Evolutionary conservation across 2,329 filamentous ascomycete species (phyloP).

Genomic region (Ophiostoma sp.): DNA sequence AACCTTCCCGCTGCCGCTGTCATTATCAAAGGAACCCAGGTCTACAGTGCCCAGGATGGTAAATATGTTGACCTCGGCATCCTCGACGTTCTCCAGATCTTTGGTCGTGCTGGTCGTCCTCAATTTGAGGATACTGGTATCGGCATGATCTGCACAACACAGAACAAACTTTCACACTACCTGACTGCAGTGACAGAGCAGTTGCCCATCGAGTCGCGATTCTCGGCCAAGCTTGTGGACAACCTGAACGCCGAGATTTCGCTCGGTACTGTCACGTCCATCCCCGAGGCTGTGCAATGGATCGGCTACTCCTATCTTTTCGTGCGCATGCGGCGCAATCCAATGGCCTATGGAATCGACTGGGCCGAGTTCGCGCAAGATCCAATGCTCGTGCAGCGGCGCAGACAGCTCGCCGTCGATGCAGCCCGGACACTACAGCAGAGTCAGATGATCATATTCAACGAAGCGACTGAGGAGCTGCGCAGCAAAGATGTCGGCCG

Average conservation of each 20-base stretch:
- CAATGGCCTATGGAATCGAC: conserved; percentile 88
- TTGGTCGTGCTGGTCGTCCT: conserved; percentile 93
- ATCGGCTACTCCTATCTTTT: conserved; percentile 97
- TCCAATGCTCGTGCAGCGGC: conserved; percentile 76
- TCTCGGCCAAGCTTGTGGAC: conserved; percentile 88
- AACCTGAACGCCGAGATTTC: conserved; percentile 95
- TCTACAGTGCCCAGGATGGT: conserved; percentile 93
- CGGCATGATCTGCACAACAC: conserved; percentile 94
- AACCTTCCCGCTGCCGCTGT: conserved; percentile 96
- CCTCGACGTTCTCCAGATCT: conserved; percentile 94
- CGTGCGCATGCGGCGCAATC: conserved; percentile 90
- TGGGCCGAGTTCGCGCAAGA: conserved; percentile 88
- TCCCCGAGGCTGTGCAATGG: conserved; percentile 92
- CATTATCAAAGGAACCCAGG: conserved; percentile 94
- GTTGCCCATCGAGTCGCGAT: conserved; percentile 93
- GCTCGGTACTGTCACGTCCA: conserved; percentile 88
- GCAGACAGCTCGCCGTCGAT: conserved; percentile 79
- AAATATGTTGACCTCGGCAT: conserved; percentile 97
- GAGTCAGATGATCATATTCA: conserved; percentile 99
- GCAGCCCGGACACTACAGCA: conserved; percentile 81
- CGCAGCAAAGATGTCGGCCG: conserved; percentile 91
- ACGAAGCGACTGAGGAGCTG: conserved; percentile 87
- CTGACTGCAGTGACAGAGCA: conserved; percentile 90
- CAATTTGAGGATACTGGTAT: conserved; percentile 98
- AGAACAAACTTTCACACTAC: conserved; percentile 90